phyloP scores from a whole-genome alignment of 108 stramenopile genomes.

The Pseudonitzschia multiseries region DNA sequence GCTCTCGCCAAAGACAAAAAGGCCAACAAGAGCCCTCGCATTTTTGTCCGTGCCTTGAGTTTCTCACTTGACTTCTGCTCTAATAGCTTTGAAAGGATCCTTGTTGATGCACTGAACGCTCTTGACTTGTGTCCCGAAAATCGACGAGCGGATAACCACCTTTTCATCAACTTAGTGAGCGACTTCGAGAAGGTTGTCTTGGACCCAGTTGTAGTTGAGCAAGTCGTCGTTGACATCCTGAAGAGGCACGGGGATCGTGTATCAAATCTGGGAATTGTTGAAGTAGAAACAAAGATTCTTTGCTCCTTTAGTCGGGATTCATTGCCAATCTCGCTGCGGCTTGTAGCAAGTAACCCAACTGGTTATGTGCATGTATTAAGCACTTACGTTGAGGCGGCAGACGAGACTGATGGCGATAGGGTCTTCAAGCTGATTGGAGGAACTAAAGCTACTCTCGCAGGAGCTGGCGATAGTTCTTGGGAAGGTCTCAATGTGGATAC shows the following conservation, averaged over 20 bases:
- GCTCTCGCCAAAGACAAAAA: conserved; percentile 82
- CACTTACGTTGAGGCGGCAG: conserved; percentile 93
- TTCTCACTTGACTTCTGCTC: conserved; percentile 77
- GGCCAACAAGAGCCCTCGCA: conserved; percentile 71
- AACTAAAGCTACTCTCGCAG: conserved; percentile 78
- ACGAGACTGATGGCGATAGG: conserved; percentile 58
- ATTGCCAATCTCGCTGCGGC: conserved; percentile 85
- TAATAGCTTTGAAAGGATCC: conserved; percentile 83
- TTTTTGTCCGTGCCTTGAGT: conserved; percentile 86
- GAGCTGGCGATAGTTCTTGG: conserved; percentile 87
- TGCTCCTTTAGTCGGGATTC: conserved; percentile 74
- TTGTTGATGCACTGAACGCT: conserved; percentile 93
- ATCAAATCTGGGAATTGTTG: conserved; percentile 84
- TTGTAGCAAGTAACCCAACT: conserved; percentile 96
- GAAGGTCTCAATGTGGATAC: conserved; percentile 79
- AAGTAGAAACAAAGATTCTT: conserved; percentile 93
- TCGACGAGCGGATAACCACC: conserved; percentile 83
- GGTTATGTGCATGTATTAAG: conserved; percentile 95
- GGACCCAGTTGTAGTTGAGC: conserved; percentile 84
- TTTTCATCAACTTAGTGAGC: conserved; percentile 94
- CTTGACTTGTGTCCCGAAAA: conserved; percentile 68
- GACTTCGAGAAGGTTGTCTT: conserved; percentile 81
- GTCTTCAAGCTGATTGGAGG: conserved; percentile 89
- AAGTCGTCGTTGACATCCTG: conserved; percentile 83
- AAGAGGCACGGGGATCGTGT: conserved; percentile 84